Evolutionary conservation across 2,329 filamentous ascomycete genomes (phyloP).

Genomic region (Metarhizium brunneum): DNA sequence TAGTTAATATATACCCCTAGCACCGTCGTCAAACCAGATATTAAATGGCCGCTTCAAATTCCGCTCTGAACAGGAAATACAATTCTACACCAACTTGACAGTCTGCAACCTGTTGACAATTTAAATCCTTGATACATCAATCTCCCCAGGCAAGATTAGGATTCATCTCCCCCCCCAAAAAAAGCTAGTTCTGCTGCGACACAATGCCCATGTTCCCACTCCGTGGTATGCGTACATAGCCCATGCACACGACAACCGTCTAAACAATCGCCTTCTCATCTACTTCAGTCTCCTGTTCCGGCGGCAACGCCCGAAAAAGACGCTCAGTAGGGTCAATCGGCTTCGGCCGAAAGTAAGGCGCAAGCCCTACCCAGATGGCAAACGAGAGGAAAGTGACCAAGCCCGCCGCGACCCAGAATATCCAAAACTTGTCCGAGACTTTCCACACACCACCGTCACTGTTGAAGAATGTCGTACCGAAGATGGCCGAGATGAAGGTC

Average conservation of each 20-base stretch:
- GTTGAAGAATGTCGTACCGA: conserved; percentile 36
- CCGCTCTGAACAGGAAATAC: too few species aligned
- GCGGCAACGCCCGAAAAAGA: neutral
- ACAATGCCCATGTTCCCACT: too few species aligned
- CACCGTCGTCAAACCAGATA: too few species aligned
- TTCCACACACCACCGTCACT: conserved; percentile 16
- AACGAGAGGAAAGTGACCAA: conserved; percentile 15
- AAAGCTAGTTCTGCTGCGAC: too few species aligned
- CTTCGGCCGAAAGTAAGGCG: neutral
- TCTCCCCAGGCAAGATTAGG: too few species aligned
- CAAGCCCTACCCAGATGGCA: neutral
- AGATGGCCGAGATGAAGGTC: conserved; percentile 40
- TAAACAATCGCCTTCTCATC: neutral
- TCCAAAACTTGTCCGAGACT: conserved; percentile 24
- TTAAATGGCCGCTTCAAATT: too few species aligned
- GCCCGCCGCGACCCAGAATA: conserved; percentile 24
- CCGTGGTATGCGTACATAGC: neutral
- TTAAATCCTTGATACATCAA: too few species aligned
- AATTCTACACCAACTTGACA: too few species aligned
- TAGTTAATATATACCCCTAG: too few species aligned
- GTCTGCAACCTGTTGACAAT: too few species aligned
- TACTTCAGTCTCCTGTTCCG: neutral
- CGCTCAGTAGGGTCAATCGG: neutral
- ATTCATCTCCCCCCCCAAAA: too few species aligned
- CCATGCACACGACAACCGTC: neutral